These are phyloP conservation scores for Middelhovenomyces tepae DNA, from an alignment of 805 yeast genomes.

Conservation along the genomic window DNA sequence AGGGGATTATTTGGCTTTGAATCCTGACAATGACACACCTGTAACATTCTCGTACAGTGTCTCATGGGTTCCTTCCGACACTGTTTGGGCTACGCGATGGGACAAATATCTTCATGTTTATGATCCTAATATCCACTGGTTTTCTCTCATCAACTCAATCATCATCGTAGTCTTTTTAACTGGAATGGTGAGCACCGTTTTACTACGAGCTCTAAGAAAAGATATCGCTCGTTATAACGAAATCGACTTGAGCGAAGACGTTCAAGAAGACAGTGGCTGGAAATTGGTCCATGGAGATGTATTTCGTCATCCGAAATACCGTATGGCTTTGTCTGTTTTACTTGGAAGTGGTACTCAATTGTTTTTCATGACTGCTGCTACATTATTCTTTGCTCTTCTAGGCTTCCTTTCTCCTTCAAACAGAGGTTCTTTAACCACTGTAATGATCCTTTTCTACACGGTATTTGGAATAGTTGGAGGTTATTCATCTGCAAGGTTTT, in stretches of 20 bases:
- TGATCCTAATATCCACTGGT: conserved; percentile 94
- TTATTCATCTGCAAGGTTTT: conserved; percentile 73
- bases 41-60: conserved; percentile 87
- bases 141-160: conserved; percentile 80
- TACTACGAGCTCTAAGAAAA: conserved; percentile 68
- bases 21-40: conserved; percentile 39
- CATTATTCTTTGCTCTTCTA: conserved; percentile 73
- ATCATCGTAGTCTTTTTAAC: conserved; percentile 71
- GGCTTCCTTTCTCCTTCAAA: conserved; percentile 91
- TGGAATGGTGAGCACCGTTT: conserved; percentile 66
- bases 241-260: conserved; percentile 70
- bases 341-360: conserved; percentile 87
- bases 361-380: conserved; percentile 61
- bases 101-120: conserved; percentile 88
- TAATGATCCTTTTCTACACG: conserved; percentile 77
- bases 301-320: conserved; percentile 69
- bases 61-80: conserved; percentile 54
- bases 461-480: conserved; percentile 77
- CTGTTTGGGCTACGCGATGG: conserved; percentile 98
- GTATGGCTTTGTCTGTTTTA: conserved; percentile 65
- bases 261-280: conserved; percentile 95
- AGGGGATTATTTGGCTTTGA: conserved; percentile 29
- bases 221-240: conserved; percentile 88
- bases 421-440: conserved; percentile 87
- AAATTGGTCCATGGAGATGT: conserved; percentile 92